phyloP scores from a whole-genome alignment of 2,329 filamentous ascomycete genomes.

The Claviceps arundinis region DNA sequence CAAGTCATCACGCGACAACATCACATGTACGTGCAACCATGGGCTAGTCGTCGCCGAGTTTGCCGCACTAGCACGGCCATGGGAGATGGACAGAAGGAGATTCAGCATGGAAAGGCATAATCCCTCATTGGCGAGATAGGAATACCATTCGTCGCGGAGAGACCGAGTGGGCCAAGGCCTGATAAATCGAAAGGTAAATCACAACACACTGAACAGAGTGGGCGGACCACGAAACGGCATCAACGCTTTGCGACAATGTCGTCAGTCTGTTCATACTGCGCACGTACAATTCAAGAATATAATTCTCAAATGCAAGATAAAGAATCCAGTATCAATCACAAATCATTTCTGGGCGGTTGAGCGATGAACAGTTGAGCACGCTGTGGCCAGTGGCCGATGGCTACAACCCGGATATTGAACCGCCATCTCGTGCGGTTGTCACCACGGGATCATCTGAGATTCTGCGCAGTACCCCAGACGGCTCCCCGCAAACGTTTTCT shows the following conservation, averaged over 20 bases:
- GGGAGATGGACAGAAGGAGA: neutral
- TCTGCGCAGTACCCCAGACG: conserved; percentile 3
- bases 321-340: neutral
- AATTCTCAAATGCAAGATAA: neutral
- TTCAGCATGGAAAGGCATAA: neutral
- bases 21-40: neutral
- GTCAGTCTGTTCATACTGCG: neutral
- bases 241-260: neutral
- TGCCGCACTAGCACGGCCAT: neutral
- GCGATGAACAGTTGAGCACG: neutral
- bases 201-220: neutral
- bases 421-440: neutral
- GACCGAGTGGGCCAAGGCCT: neutral
- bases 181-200: neutral
- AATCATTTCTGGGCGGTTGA: neutral
- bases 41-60: neutral
- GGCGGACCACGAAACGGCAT: neutral
- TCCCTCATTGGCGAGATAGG: neutral
- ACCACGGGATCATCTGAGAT: neutral
- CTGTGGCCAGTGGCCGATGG: neutral
- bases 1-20: neutral
- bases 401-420: neutral
- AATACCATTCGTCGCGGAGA: neutral
- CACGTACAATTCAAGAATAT: neutral
- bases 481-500: conserved; percentile 5